A percentile compares a stretch with the other conserved stretches of the same genome.
phyloP scores from a whole-genome alignment of 2,329 filamentous ascomycete genomes.

The Fusarium tricinctum region DNA sequence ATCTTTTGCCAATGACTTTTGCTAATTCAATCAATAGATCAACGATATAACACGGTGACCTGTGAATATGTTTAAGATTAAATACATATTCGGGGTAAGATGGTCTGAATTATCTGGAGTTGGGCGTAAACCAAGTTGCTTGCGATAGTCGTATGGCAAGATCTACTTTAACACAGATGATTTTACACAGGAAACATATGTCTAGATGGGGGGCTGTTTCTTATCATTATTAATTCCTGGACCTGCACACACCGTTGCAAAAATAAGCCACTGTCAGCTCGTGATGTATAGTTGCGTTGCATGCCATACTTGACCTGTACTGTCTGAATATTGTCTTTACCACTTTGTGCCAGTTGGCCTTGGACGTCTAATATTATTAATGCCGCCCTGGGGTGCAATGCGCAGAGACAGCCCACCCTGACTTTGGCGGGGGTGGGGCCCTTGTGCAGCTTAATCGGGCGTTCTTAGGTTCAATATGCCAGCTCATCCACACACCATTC shows the following conservation, averaged over 20 bases:
- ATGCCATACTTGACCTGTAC: neutral
- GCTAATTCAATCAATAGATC: slow-evolving; percentile 50
- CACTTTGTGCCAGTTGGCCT: neutral
- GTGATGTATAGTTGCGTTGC: neutral
- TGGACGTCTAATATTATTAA: neutral
- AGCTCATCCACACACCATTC: neutral
- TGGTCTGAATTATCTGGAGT: neutral
- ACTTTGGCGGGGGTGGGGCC: slow-evolving; percentile 5
- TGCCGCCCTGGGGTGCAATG: neutral
- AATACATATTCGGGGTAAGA: neutral
- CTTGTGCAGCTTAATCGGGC: slow-evolving; percentile 10
- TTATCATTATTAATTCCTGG: neutral
- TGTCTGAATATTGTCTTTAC: no score
- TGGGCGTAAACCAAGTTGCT: neutral
- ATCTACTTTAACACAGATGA: neutral
- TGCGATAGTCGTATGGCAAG: neutral
- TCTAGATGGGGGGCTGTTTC: no score
- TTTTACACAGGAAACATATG: neutral
- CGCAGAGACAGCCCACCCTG: neutral
- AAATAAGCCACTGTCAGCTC: neutral
- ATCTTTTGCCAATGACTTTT: neutral
- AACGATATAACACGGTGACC: slow-evolving; percentile 59
- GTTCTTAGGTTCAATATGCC: neutral
- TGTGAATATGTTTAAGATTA: slow-evolving; percentile 58
- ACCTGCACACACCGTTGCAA: neutral